A percentile compares a stretch with the other conserved stretches of the same genome.
These are phyloP conservation scores for Yamadazyma ubonensis DNA, from an alignment of 805 yeast species.

Conservation along the genomic window DNA sequence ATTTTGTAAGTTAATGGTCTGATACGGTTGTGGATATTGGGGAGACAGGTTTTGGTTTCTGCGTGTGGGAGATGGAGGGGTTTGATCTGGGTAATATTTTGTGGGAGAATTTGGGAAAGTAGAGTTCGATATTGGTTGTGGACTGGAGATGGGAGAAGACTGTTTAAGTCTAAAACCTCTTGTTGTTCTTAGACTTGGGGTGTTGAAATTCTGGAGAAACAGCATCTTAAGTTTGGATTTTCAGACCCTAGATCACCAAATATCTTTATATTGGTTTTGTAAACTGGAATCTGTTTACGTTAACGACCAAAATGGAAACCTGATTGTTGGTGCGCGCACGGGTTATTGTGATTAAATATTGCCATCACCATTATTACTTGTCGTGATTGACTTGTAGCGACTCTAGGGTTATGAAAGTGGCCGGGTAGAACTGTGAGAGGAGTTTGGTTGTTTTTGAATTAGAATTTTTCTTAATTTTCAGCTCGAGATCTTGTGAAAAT, in stretches of 20 bases:
- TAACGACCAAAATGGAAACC: slow-evolving; percentile 11
- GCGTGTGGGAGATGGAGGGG: slow-evolving; percentile 8
- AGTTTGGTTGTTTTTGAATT: background rate
- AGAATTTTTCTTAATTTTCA: background rate
- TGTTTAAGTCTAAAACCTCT: slow-evolving; percentile 44
- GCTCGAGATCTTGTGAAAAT: no score
- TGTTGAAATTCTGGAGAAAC: slow-evolving; percentile 44
- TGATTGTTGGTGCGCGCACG: slow-evolving; percentile 3
- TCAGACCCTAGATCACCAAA: slow-evolving; percentile 5
- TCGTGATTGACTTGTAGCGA: no score
- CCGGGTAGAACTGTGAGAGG: slow-evolving; percentile 1
- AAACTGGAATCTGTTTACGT: slow-evolving; percentile 13
- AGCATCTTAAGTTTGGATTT: slow-evolving; percentile 15
- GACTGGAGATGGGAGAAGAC: slow-evolving; percentile 39
- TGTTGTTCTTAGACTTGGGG: slow-evolving; percentile 42
- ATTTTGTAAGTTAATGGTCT: slow-evolving; percentile 27
- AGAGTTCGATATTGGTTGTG: slow-evolving; percentile 35
- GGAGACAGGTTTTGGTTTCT: background rate
- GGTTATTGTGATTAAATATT: no score
- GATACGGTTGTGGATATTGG: slow-evolving; percentile 22
- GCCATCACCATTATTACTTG: no score
- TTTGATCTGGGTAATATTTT: slow-evolving; percentile 5
- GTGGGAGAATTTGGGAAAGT: slow-evolving; percentile 28
- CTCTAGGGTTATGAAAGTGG: background rate
- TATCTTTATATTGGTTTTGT: slow-evolving; percentile 6